These are phyloP conservation scores for Tolypocladium ophioglossoides DNA, from an alignment of 2,329 filamentous ascomycete genomes.

Conservation along the genomic window DNA sequence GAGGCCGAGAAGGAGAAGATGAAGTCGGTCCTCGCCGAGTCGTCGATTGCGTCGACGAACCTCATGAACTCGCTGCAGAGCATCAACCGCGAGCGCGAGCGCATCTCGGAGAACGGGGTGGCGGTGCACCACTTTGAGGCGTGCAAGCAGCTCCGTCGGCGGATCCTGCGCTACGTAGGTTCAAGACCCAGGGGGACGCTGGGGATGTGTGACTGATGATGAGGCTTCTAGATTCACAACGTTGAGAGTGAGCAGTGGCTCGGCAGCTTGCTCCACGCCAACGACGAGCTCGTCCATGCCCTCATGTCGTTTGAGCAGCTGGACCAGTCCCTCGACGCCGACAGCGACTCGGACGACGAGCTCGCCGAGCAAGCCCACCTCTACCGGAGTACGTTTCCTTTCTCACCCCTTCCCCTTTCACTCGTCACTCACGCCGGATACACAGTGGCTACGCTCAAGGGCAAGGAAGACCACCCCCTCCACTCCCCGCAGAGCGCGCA, in stretches of 20 bases:
- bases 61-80: conserved; percentile 77
- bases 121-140: conserved; percentile 70
- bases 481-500: conserved; percentile 28
- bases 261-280: conserved; percentile 81
- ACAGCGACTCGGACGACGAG: conserved; percentile 61
- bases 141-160: conserved; percentile 76
- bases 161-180: conserved; percentile 69
- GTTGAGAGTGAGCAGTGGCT: conserved; percentile 89
- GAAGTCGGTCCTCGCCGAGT: conserved; percentile 78
- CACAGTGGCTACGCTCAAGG: conserved; percentile 42
- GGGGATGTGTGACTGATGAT: neutral
- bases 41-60: conserved; percentile 85
- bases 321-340: conserved; percentile 71
- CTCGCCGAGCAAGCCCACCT: conserved; percentile 55
- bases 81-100: conserved; percentile 81
- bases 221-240: conserved; percentile 59
- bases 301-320: conserved; percentile 93
- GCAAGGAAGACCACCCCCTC: conserved; percentile 31
- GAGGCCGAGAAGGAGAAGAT: conserved; percentile 82
- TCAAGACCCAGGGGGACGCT: neutral
- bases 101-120: conserved; percentile 73
- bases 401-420: neutral
- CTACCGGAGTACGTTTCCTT: conserved; percentile 42
- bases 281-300: conserved; percentile 89
- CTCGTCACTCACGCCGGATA: conserved; percentile 5